Evolutionary conservation across 164 flowering plant species (phyloP).

Genomic region (Magnolia sinica): DNA sequence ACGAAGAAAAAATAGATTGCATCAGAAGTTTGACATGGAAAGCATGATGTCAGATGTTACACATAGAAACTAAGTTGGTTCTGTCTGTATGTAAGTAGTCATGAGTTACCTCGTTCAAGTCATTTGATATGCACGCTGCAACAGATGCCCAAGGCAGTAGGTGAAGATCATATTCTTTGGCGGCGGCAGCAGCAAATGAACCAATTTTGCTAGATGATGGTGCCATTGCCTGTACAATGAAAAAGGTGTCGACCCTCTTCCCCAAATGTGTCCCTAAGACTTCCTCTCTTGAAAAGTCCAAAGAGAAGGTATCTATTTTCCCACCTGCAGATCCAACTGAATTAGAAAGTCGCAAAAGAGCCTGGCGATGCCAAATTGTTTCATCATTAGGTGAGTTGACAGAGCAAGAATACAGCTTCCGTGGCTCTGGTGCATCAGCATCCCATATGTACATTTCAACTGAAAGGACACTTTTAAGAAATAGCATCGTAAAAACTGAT

Average conservation of each 20-base stretch:
- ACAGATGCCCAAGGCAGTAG: constrained; percentile 93
- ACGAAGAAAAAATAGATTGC: background rate
- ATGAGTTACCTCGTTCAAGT: constrained; percentile 41
- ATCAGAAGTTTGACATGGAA: background rate
- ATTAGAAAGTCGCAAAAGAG: constrained; percentile 59
- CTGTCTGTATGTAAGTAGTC: background rate
- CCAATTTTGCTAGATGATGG: constrained; percentile 74
- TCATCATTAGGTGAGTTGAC: constrained; percentile 47
- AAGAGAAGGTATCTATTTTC: constrained; percentile 56
- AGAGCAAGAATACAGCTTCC: constrained; percentile 70
- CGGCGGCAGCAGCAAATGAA: constrained; percentile 67
- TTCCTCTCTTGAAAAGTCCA: constrained; percentile 68
- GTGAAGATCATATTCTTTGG: constrained; percentile 85
- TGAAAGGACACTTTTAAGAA: constrained; percentile 68
- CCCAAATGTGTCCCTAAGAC: constrained; percentile 28
- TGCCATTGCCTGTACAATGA: constrained; percentile 82
- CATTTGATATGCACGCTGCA: constrained; percentile 81
- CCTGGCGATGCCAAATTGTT: constrained; percentile 68
- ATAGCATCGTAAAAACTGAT: constrained; percentile 72
- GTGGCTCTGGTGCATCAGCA: constrained; percentile 50
- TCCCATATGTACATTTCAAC: constrained; percentile 86
- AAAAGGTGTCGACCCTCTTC: constrained; percentile 52
- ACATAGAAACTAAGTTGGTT: background rate
- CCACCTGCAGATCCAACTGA: constrained; percentile 20
- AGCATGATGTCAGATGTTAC: background rate